Evolutionary conservation across 768 basidiomycete species (phyloP).

Genomic region (Mycena rebaudengoi): DNA sequence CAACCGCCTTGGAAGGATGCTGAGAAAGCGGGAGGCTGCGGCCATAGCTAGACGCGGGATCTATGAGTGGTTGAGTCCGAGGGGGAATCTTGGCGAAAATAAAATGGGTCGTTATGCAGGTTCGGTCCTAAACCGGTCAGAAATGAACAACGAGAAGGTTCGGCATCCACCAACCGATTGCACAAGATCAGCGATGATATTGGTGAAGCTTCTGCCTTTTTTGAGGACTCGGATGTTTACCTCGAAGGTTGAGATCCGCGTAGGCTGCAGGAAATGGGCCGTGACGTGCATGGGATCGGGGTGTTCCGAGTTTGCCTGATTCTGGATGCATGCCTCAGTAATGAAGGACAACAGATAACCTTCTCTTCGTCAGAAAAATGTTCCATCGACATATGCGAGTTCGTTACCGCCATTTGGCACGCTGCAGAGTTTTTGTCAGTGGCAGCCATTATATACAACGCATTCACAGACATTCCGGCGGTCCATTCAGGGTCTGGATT

Average conservation of each 20-base stretch:
- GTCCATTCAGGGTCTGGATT: no score
- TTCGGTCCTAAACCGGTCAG: slow-evolving; percentile 43
- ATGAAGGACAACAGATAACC: slow-evolving; percentile 68
- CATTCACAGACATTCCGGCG: no score
- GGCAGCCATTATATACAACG: no score
- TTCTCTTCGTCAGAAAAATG: slow-evolving; percentile 30
- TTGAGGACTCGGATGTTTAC: slow-evolving; percentile 57
- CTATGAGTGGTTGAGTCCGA: slow-evolving; percentile 42
- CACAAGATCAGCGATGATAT: slow-evolving; percentile 64
- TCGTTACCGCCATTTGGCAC: slow-evolving; percentile 60
- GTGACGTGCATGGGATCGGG: slow-evolving; percentile 67
- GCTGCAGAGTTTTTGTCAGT: no score
- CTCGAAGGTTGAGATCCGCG: slow-evolving; percentile 48
- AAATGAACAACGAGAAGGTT: background rate
- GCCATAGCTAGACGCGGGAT: slow-evolving; percentile 61
- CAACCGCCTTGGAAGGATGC: slow-evolving; percentile 55
- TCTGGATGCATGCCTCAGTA: slow-evolving; percentile 62
- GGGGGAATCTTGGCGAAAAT: slow-evolving; percentile 60
- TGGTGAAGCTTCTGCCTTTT: slow-evolving; percentile 60
- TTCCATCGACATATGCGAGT: background rate
- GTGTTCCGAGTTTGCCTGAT: slow-evolving; percentile 57
- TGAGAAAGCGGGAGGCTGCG: slow-evolving; percentile 61
- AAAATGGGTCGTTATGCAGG: slow-evolving; percentile 58
- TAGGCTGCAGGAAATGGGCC: slow-evolving; percentile 63
- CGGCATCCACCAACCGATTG: slow-evolving; percentile 52